Percentiles rank a stretch among this genome's conserved stretches.
These are phyloP conservation scores for Marchantia paleacea DNA, from an alignment of 225 moss, liverwort and hornwort species.

Conservation along the genomic window DNA sequence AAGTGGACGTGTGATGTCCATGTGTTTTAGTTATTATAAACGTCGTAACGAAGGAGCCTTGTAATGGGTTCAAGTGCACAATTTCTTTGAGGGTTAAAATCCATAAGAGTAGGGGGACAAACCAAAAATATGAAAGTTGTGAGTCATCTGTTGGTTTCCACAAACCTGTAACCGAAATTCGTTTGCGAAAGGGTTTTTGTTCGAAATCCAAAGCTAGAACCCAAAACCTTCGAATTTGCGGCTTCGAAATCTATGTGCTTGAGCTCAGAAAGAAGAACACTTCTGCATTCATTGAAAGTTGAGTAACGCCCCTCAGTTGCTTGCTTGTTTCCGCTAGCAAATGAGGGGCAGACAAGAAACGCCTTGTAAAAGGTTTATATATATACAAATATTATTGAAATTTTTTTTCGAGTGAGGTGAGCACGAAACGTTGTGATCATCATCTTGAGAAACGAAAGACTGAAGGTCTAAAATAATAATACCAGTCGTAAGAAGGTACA, in stretches of 20 bases:
- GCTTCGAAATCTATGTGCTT: neutral
- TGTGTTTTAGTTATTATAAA: neutral
- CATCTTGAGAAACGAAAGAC: too few species aligned
- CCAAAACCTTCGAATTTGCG: slow-evolving; percentile 1
- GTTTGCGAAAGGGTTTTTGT: neutral
- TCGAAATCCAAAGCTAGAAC: neutral
- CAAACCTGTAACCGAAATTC: neutral
- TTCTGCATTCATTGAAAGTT: neutral
- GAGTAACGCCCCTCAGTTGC: neutral
- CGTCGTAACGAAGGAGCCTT: neutral
- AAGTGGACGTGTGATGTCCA: neutral
- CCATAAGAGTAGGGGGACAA: neutral
- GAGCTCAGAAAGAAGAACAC: neutral
- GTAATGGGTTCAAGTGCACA: neutral
- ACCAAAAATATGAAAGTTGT: neutral
- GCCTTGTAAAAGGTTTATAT: too few species aligned
- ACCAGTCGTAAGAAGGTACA: too few species aligned
- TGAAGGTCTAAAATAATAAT: too few species aligned
- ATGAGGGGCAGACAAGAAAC: too few species aligned
- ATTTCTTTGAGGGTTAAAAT: neutral
- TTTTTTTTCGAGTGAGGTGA: too few species aligned
- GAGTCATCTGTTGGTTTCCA: neutral
- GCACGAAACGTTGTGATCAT: too few species aligned
- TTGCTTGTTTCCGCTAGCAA: too few species aligned
- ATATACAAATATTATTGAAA: too few species aligned